Base-by-base conservation (phyloP, 1,284 basidiomycete genomes). In the Flammula alnicola region DNA sequence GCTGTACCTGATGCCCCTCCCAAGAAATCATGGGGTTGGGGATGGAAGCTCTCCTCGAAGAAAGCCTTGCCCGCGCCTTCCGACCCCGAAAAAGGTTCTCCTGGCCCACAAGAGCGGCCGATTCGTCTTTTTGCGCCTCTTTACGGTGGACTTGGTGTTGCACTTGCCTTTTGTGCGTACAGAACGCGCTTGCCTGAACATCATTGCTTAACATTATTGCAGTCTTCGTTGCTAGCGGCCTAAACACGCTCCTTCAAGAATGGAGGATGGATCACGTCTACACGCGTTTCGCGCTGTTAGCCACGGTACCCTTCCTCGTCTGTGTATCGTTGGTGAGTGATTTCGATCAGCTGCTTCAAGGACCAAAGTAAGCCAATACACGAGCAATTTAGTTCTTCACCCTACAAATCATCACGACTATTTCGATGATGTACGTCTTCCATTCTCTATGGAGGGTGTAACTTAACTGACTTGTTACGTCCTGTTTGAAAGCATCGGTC, bases 81-180 rank as follows among this genome's bases (percentile, higher is more conserved):
- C 8, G 69, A 49, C 55, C 66, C 75, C 20, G 83, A 88, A 68
- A 84, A 83, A 59, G 78, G 74, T 14, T 66, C 63, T 47, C 63
- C 62, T 55, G 62, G 61, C 51, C 64, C 62, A 40, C 72, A 73
- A 40, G 62, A 71, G 9, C 75, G 88, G 6, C 85, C 86, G 0
- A 78, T 83, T 42, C 79, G 84, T 37, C 76, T 91, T n/a, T 86
- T 88, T 56, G 90, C 88, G 4, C 89, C 91, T 0, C 66, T 93
- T 44, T 90, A 92, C 59, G 81, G 80, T 40, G 92, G 92, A 14
- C 63, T 92, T 7, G 86, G 86, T 30, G 80, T 78, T 55, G 89
- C 75, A 11, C 65, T 84, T 56, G 80, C 77, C 14, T 63, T 80
- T 46, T 89, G 90, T 86, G 64, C 66, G 78, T 40, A 14, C 39